These are phyloP conservation scores for Lyophyllum decastes DNA, from an alignment of 768 basidiomycete genomes.

Conservation along the genomic window DNA sequence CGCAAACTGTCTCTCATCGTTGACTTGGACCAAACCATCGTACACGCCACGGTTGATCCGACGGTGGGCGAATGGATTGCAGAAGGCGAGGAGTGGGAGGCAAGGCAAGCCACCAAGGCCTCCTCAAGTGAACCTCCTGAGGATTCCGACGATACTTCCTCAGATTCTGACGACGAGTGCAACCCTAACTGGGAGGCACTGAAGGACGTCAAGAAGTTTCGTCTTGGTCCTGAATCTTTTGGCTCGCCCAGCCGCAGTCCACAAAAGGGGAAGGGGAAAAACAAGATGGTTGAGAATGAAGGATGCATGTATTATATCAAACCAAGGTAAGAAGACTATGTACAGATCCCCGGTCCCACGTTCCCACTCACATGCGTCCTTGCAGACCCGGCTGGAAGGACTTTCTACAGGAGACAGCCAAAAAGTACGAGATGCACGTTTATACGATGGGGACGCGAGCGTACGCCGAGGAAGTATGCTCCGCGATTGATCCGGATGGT, in stretches of 20 bases:
- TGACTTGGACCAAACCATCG: conserved; percentile 98
- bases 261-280: conserved; percentile 55
- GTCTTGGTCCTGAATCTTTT: conserved; percentile 79
- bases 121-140: conserved; percentile 33
- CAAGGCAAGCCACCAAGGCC: conserved; percentile 47
- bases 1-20: conserved; percentile 93
- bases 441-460: conserved; percentile 99
- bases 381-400: conserved; percentile 76
- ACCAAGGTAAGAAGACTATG: conserved; percentile 66
- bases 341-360: neutral
- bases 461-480: conserved; percentile 94
- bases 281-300: conserved; percentile 67
- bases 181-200: conserved; percentile 95
- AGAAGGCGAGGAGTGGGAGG: conserved; percentile 83
- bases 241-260: conserved; percentile 40
- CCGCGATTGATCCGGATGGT: conserved; percentile 88
- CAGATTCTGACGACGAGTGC: conserved; percentile 56
- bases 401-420: conserved; percentile 72
- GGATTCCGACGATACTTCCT: conserved; percentile 41
- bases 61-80: conserved; percentile 97
- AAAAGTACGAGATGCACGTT: conserved; percentile 97
- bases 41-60: conserved; percentile 98
- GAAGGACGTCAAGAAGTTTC: conserved; percentile 88
- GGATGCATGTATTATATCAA: conserved; percentile 98
- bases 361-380: conserved; percentile 8